These are phyloP conservation scores for Coemansia sp. DNA, from an alignment of 192 early-diverging fungal genomes.

Conservation along the genomic window DNA sequence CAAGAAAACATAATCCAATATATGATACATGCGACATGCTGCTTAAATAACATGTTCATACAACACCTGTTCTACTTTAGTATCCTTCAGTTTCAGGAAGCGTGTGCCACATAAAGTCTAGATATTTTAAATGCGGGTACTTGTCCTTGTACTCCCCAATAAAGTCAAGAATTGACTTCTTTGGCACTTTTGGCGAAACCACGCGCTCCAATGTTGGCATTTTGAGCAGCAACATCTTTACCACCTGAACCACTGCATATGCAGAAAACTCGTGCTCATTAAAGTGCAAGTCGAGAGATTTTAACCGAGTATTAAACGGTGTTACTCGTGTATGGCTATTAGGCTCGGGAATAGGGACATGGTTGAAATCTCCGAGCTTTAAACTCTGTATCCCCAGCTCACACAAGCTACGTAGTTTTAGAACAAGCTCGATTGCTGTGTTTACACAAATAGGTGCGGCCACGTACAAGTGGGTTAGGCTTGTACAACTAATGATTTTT, in stretches of 20 bases:
- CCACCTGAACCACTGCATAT: not conserved
- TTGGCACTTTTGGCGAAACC: not conserved
- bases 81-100: not conserved
- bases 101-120: not conserved
- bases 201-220: not conserved
- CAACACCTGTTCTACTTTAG: not conserved
- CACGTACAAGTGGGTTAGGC: not conserved
- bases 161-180: not conserved
- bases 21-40: too few species aligned
- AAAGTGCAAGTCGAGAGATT: not conserved
- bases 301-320: not conserved
- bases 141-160: not conserved
- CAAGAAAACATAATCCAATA: too few species aligned
- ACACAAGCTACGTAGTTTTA: not conserved
- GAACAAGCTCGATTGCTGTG: not conserved
- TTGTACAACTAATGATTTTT: not conserved
- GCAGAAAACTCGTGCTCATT: not conserved
- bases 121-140: not conserved
- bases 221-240: not conserved
- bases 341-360: not conserved
- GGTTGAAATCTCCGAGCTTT: not conserved
- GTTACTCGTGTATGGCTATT: not conserved
- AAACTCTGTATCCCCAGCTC: not conserved
- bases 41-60: too few species aligned
- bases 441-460: not conserved